Conservation (phyloP, 768 basidiomycete genomes). For the Podaxis rugospora region DNA sequence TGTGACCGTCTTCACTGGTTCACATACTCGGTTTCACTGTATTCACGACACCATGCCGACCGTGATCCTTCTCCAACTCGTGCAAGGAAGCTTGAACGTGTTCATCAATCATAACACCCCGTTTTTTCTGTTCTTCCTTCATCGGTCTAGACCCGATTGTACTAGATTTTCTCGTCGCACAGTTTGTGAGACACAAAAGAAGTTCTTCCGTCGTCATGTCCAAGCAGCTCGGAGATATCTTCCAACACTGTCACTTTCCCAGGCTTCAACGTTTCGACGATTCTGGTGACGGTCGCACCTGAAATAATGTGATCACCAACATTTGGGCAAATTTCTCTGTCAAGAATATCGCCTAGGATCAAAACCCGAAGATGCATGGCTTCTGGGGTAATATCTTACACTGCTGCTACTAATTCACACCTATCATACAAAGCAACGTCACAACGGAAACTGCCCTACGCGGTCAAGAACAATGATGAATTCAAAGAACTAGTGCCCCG, state of each 20-base stretch:
- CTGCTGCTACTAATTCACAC: background rate
- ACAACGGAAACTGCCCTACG: background rate
- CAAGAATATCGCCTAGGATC: background rate
- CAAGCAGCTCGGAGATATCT: constrained; percentile 5
- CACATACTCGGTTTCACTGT: background rate
- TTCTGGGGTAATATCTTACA: background rate
- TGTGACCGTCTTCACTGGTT: too few species aligned
- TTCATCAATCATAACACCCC: background rate
- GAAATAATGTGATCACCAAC: background rate
- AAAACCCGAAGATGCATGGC: background rate
- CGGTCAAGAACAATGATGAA: background rate
- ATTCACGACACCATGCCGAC: background rate
- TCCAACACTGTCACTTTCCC: constrained; percentile 5
- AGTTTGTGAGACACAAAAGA: constrained; percentile 9
- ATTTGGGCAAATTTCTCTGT: background rate
- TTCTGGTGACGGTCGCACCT: background rate
- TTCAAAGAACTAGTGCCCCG: background rate
- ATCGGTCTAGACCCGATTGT: constrained; percentile 1
- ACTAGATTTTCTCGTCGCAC: constrained; percentile 9
- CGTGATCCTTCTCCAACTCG: background rate
- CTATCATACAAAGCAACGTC: background rate
- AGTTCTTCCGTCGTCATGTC: constrained; percentile 9
- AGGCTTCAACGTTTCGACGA: background rate
- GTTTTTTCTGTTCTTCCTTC: background rate
- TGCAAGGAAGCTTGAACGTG: background rate